phyloP scores from a whole-genome alignment of 768 basidiomycete species.

The Rhizopogon vinicolor region DNA sequence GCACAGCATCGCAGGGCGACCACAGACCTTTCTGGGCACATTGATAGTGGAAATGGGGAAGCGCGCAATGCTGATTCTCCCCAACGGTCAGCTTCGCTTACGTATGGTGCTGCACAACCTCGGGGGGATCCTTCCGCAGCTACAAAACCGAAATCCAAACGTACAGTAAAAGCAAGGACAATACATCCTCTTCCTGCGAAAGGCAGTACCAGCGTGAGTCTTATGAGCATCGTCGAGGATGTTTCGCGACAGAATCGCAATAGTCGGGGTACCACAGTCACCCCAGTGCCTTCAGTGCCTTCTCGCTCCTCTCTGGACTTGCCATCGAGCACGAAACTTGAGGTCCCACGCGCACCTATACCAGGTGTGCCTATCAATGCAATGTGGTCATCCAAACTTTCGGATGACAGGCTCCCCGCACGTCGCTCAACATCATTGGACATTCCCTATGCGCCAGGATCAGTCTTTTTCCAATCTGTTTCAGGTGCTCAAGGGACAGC shows the following conservation, averaged over 20 bases:
- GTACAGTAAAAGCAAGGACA: not conserved
- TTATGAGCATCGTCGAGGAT: constrained; percentile 70
- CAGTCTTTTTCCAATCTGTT: constrained; percentile 1
- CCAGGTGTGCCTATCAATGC: not conserved
- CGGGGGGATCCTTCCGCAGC: not conserved
- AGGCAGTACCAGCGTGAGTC: constrained; percentile 27
- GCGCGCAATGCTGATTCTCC: not conserved
- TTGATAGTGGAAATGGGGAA: not conserved
- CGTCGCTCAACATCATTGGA: constrained; percentile 15
- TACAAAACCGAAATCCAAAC: constrained; percentile 6
- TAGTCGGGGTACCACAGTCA: constrained; percentile 7
- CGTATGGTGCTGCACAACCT: not conserved
- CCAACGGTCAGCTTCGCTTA: constrained; percentile 1
- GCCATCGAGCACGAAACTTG: not conserved
- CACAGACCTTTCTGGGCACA: constrained; percentile 1
- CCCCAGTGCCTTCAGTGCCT: not conserved
- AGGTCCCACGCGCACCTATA: constrained; percentile 5
- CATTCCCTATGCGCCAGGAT: constrained; percentile 15
- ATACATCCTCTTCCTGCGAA: constrained; percentile 7
- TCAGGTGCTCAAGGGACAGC: not conserved
- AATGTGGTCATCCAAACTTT: not conserved
- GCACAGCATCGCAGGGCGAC: constrained; percentile 2
- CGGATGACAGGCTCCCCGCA: not conserved
- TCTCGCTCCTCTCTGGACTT: not conserved
- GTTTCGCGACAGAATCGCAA: constrained; percentile 40